Evolutionary conservation across 306 rosid species (phyloP).

Genomic region (Sicyos edulis): DNA sequence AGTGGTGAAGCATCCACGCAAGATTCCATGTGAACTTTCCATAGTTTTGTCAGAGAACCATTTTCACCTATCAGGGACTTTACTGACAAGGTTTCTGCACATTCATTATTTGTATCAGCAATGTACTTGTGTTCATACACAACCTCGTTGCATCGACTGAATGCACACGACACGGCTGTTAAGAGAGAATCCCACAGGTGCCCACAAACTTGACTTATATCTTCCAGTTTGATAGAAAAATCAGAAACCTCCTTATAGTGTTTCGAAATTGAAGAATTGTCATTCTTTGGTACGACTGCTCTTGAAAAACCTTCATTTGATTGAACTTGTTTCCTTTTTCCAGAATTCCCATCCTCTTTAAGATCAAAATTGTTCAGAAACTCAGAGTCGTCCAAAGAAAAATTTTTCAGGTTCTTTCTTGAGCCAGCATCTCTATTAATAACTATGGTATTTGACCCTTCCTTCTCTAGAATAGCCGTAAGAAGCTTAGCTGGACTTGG

Average conservation of each 20-base stretch:
- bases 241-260: slow-evolving; percentile 37
- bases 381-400: slow-evolving; percentile 28
- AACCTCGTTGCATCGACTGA: slow-evolving; percentile 76
- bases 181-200: slow-evolving; percentile 43
- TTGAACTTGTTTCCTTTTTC: slow-evolving; percentile 18
- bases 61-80: slow-evolving; percentile 37
- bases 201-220: slow-evolving; percentile 19
- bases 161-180: slow-evolving; percentile 42
- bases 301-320: slow-evolving; percentile 18
- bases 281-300: slow-evolving; percentile 26
- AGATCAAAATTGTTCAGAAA: slow-evolving; percentile 24
- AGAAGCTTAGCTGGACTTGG: slow-evolving; percentile 65
- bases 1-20: slow-evolving; percentile 96
- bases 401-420: slow-evolving; percentile 27
- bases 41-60: slow-evolving; percentile 43
- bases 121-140: slow-evolving; percentile 30
- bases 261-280: slow-evolving; percentile 35
- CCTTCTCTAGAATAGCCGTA: slow-evolving; percentile 52
- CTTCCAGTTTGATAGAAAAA: slow-evolving; percentile 27
- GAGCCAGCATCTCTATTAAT: slow-evolving; percentile 32
- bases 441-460: slow-evolving; percentile 36
- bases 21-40: slow-evolving; percentile 79
- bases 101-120: slow-evolving; percentile 15
- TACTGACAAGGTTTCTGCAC: slow-evolving; percentile 33
- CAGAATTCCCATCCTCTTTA: slow-evolving; percentile 24